Evolutionary conservation across 179 eudicot species (phyloP).

Genomic region (Corrigiola litoralis): DNA sequence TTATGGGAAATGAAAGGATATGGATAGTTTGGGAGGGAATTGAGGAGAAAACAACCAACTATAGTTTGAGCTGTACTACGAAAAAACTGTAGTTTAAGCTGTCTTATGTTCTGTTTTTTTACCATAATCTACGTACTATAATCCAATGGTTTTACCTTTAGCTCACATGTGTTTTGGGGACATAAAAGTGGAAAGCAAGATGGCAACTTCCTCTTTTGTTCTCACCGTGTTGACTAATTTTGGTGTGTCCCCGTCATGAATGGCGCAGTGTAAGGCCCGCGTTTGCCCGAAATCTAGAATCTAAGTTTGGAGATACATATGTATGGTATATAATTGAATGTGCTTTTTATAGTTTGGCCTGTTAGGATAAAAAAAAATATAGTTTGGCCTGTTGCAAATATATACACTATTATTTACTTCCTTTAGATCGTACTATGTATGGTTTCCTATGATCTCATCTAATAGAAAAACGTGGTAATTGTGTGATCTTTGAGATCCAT

Average conservation of each 20-base stretch:
- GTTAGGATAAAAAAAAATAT: too few species aligned
- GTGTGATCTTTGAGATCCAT: background rate
- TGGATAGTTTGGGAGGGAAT: conserved; percentile 21
- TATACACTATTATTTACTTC: too few species aligned
- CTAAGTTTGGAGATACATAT: too few species aligned
- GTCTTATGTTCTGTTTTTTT: background rate
- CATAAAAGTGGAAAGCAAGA: background rate
- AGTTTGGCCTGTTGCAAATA: too few species aligned
- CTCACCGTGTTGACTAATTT: conserved; percentile 6
- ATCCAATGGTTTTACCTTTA: too few species aligned
- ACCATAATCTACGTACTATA: background rate
- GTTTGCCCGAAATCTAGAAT: too few species aligned
- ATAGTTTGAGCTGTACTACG: too few species aligned
- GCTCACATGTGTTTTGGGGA: too few species aligned
- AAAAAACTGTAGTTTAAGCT: too few species aligned
- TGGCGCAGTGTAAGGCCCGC: background rate
- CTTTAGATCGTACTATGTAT: background rate
- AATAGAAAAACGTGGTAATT: background rate
- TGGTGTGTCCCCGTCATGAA: background rate
- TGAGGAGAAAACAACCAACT: conserved; percentile 10
- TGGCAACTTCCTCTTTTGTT: background rate
- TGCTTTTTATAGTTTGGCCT: too few species aligned
- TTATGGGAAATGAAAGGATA: background rate
- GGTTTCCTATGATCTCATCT: background rate
- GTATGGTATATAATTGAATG: too few species aligned